A percentile compares a stretch with the other conserved stretches of the same genome.
Evolutionary conservation across 2,329 filamentous ascomycete genomes (phyloP).

Genomic region (Fusarium austroafricanum): DNA sequence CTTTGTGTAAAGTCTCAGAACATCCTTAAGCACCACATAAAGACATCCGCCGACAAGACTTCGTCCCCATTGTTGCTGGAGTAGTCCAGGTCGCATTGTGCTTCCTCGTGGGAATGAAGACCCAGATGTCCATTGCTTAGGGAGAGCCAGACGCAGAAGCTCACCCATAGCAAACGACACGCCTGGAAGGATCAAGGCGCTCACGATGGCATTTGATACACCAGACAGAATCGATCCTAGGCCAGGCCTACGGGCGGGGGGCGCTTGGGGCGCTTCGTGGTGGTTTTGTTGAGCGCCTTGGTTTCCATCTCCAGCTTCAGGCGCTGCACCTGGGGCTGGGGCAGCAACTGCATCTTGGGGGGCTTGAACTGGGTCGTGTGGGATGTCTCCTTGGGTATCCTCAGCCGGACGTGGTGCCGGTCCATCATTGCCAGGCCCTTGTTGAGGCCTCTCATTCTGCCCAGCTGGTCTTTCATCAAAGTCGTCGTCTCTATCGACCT

Average conservation of each 20-base stretch:
- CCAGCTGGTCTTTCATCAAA: conserved; percentile 38
- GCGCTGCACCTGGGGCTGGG: not conserved
- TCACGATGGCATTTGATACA: conserved; percentile 62
- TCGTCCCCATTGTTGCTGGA: conserved; percentile 89
- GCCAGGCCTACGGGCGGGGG: conserved; percentile 50
- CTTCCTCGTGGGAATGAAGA: conserved; percentile 39
- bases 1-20: conserved; percentile 71
- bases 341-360: conserved; percentile 5
- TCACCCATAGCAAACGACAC: conserved; percentile 85
- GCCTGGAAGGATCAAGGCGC: conserved; percentile 79
- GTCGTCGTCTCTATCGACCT: conserved; percentile 54
- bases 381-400: conserved; percentile 1
- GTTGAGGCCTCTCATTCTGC: conserved; percentile 23
- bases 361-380: conserved; percentile 2
- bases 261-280: conserved; percentile 51
- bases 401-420: conserved; percentile 1
- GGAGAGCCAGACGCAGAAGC: conserved; percentile 75
- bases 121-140: conserved; percentile 71
- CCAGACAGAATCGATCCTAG: conserved; percentile 55
- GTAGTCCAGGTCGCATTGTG: conserved; percentile 67
- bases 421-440: conserved; percentile 9
- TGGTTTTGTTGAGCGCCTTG: conserved; percentile 30
- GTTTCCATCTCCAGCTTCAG: conserved; percentile 6
- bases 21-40: conserved; percentile 85
- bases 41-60: conserved; percentile 89